Evolutionary conservation across 2,329 filamentous ascomycete species (phyloP).

Genomic region (Dactylellina drechsleri): DNA sequence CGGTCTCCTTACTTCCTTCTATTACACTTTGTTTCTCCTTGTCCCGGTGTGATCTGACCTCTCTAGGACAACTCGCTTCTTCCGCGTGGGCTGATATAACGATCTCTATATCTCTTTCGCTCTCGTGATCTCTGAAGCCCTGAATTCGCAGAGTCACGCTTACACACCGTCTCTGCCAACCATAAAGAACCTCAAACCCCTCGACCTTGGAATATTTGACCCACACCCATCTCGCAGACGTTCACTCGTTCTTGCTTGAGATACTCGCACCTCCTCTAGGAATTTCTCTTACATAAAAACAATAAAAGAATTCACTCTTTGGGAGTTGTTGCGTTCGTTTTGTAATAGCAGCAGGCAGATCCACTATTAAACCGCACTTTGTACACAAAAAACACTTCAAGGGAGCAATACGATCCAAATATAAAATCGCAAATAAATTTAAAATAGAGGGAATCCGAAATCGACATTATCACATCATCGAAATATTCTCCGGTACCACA

Average conservation of each 20-base stretch:
- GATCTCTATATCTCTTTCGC: conserved; percentile 14
- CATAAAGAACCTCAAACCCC: neutral
- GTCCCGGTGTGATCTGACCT: conserved; percentile 31
- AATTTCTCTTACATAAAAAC: conserved; percentile 16
- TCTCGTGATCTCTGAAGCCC: conserved; percentile 29
- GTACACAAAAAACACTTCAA: neutral
- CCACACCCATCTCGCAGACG: conserved; percentile 42
- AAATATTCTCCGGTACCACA: neutral
- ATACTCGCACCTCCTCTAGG: conserved; percentile 40
- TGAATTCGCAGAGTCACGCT: conserved; percentile 20
- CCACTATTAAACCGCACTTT: neutral
- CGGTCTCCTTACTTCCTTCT: conserved; percentile 1
- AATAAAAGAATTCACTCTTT: conserved; percentile 10
- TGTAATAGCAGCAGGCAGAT: conserved; percentile 1
- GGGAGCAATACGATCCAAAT: neutral
- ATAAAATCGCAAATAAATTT: neutral
- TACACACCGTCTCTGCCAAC: neutral
- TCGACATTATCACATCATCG: neutral
- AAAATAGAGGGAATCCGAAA: neutral
- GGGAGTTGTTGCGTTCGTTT: conserved; percentile 32
- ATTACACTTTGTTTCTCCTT: conserved; percentile 3
- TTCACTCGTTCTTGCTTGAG: conserved; percentile 54
- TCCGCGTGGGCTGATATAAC: conserved; percentile 11
- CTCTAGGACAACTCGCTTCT: conserved; percentile 12
- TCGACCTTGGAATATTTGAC: conserved; percentile 1